Conservation (phyloP, 805 yeast genomes). For the Phaffomyces opuntiae region DNA sequence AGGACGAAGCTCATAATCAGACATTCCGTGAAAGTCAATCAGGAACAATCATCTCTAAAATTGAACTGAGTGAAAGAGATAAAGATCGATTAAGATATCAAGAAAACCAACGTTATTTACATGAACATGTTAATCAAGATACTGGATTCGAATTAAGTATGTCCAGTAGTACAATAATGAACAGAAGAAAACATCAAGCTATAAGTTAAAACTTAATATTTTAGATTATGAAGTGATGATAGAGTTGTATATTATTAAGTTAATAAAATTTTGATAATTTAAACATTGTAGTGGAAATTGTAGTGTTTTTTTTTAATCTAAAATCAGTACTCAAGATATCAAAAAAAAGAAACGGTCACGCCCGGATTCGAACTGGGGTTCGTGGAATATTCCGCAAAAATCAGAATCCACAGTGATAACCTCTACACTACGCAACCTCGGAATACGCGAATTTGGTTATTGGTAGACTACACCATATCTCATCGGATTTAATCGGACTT, state of each 20-base stretch:
- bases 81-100: constrained; percentile 6
- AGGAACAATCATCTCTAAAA: constrained; percentile 15
- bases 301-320: too few relatives aligned
- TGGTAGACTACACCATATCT: neutral
- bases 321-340: too few relatives aligned
- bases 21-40: constrained; percentile 12
- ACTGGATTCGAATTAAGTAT: constrained; percentile 29
- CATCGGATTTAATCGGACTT: too few relatives aligned
- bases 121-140: constrained; percentile 5
- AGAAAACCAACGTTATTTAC: constrained; percentile 8
- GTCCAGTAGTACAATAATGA: constrained; percentile 33
- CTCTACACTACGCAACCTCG: constrained; percentile 21
- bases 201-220: constrained; percentile 8
- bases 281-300: too few relatives aligned
- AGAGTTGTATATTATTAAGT: neutral
- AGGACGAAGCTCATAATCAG: constrained; percentile 12
- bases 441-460: neutral
- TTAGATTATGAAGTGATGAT: neutral
- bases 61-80: constrained; percentile 8
- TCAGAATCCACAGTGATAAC: constrained; percentile 28
- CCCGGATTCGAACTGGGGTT: constrained; percentile 31
- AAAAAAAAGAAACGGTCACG: constrained; percentile 25
- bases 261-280: too few relatives aligned
- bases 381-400: constrained; percentile 17
- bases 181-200: constrained; percentile 30